phyloP scores from a whole-genome alignment of 2,329 filamentous ascomycete genomes.

The Meredithiella fracta region DNA sequence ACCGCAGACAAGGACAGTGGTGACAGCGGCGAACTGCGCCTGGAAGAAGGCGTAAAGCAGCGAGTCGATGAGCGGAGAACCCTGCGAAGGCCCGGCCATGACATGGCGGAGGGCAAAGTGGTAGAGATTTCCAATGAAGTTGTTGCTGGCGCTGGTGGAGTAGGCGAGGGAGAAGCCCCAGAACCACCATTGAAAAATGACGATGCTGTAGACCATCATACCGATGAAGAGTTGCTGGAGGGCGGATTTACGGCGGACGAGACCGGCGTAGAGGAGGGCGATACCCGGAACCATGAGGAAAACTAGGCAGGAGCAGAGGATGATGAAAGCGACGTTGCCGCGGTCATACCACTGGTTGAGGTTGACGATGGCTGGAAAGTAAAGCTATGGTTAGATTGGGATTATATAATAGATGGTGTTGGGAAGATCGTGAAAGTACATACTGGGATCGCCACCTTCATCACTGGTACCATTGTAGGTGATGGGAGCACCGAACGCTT shows the following conservation, averaged over 20 bases:
- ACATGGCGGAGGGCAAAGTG: constrained; percentile 83
- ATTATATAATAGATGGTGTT: constrained; percentile 4
- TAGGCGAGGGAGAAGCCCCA: constrained; percentile 97
- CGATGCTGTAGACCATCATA: constrained; percentile 81
- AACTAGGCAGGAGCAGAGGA: constrained; percentile 81
- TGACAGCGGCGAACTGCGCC: constrained; percentile 96
- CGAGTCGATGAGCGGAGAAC: constrained; percentile 74
- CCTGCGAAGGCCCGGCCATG: constrained; percentile 68
- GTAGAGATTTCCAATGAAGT: constrained; percentile 78
- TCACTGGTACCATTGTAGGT: constrained; percentile 48
- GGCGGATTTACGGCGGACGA: constrained; percentile 93
- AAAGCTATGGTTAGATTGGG: constrained; percentile 1
- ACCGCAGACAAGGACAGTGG: constrained; percentile 77
- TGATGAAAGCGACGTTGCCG: constrained; percentile 87
- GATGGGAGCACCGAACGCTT: constrained; percentile 41
- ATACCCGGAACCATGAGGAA: constrained; percentile 94
- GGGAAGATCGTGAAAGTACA: background rate
- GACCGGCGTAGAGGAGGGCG: constrained; percentile 90
- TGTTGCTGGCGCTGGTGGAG: constrained; percentile 62
- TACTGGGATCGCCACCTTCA: constrained; percentile 53
- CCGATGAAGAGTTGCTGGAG: constrained; percentile 94
- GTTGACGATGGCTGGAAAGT: constrained; percentile 55
- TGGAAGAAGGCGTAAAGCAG: constrained; percentile 92
- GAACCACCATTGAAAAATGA: constrained; percentile 98
- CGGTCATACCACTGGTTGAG: constrained; percentile 90